These are phyloP conservation scores for Phalaenopsis equestris DNA, from an alignment of 106 monocot species.

Conservation along the genomic window DNA sequence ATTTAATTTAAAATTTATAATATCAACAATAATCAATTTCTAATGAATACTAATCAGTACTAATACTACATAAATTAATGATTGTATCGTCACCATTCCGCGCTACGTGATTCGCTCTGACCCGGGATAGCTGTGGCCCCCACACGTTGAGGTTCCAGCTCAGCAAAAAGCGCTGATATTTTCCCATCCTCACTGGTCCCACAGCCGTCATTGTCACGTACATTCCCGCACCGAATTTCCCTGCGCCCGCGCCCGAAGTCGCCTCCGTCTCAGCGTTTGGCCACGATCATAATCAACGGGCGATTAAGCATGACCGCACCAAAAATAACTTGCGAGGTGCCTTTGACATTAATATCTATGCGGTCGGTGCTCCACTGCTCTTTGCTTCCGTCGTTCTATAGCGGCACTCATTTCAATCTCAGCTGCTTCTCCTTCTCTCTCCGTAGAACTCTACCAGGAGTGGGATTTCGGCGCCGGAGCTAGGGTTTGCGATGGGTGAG, in stretches of 20 bases:
- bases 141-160: background rate
- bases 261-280: background rate
- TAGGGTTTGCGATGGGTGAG: conserved; percentile 4
- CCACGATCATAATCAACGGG: background rate
- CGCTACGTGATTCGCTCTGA: too few relatives aligned
- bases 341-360: background rate
- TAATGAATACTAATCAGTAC: too few relatives aligned
- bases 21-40: too few relatives aligned
- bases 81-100: too few relatives aligned
- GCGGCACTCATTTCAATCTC: background rate
- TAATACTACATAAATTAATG: too few relatives aligned
- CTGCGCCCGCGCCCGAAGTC: too few relatives aligned
- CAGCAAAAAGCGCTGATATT: conserved; percentile 11
- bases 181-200: background rate
- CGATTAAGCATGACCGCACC: background rate
- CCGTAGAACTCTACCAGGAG: background rate
- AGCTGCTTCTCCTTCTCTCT: background rate
- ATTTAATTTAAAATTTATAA: too few relatives aligned
- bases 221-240: too few relatives aligned
- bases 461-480: background rate
- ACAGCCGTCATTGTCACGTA: background rate
- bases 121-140: too few relatives aligned
- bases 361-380: background rate
- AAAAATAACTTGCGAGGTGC: background rate
- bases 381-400: too few relatives aligned